Evolutionary conservation across 805 yeast species (phyloP).

Genomic region (Cyberlindnera euphorbiae): DNA sequence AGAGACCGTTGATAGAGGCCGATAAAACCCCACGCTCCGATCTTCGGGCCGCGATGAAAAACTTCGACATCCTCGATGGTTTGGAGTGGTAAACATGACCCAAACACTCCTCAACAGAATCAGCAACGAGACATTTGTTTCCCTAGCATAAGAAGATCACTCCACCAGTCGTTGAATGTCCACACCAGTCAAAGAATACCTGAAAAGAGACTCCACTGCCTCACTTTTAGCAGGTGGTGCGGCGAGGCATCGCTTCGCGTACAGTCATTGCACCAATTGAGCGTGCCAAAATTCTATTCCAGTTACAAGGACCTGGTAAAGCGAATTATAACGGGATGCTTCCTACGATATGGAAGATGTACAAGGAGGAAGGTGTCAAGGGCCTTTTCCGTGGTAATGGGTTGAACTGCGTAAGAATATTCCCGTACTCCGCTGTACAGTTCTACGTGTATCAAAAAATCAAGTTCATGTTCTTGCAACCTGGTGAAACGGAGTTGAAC

Average conservation of each 20-base stretch:
- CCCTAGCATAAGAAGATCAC: too few relatives aligned
- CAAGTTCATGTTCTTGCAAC: constrained; percentile 36
- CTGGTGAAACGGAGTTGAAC: constrained; percentile 35
- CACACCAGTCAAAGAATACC: constrained; percentile 2
- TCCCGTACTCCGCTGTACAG: constrained; percentile 94
- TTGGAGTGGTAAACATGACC: too few relatives aligned
- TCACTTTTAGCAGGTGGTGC: constrained; percentile 70
- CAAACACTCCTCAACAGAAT: too few relatives aligned
- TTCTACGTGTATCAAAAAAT: constrained; percentile 74
- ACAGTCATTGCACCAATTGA: constrained; percentile 95
- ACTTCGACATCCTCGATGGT: too few relatives aligned
- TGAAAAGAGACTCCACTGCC: constrained; percentile 45
- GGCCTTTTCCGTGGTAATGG: constrained; percentile 92
- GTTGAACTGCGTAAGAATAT: constrained; percentile 80
- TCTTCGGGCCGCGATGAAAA: too few relatives aligned
- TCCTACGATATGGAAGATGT: constrained; percentile 71
- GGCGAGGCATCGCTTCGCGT: constrained; percentile 75
- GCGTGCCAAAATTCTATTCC: constrained; percentile 86
- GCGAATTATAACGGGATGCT: constrained; percentile 60
- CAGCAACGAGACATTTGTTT: too few relatives aligned
- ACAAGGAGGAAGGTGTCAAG: constrained; percentile 84
- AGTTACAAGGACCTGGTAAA: constrained; percentile 64
- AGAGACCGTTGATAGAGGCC: too few relatives aligned
- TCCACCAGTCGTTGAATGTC: neutral
- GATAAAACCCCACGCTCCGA: too few relatives aligned